These are phyloP conservation scores for Sporodiniella umbellata DNA, from an alignment of 371 early-diverging fungal genomes.

Conservation along the genomic window DNA sequence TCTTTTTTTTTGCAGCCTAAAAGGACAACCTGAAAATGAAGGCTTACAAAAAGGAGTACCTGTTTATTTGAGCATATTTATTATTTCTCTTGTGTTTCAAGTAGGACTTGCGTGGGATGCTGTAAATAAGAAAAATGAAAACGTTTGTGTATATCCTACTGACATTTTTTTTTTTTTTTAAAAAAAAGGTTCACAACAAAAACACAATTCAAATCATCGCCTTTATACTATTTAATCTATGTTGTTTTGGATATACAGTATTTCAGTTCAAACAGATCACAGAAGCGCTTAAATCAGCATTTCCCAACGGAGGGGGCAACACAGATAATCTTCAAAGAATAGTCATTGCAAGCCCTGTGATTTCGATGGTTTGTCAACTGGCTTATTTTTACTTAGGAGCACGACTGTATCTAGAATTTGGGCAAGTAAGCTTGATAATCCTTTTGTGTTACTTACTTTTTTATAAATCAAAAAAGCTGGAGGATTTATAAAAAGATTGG, in stretches of 20 bases:
- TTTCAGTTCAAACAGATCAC: conserved; percentile 60
- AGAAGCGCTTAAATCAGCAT: conserved; percentile 11
- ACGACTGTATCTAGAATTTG: conserved; percentile 80
- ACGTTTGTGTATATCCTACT: not conserved
- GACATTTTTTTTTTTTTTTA: not conserved
- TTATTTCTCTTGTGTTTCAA: conserved; percentile 70
- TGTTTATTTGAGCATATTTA: conserved; percentile 76
- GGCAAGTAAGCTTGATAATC: conserved; percentile 30
- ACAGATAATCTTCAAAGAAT: conserved; percentile 18
- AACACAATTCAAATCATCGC: conserved; percentile 90
- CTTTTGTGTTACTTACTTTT: not conserved
- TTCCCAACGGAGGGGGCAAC: not conserved
- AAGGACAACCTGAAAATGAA: not conserved
- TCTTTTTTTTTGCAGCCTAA: not conserved
- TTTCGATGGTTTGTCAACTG: conserved; percentile 43
- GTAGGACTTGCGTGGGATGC: conserved; percentile 74
- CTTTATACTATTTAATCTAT: conserved; percentile 76
- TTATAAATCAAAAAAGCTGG: conserved; percentile 8
- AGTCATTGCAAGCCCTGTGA: conserved; percentile 36
- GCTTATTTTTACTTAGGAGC: conserved; percentile 43
- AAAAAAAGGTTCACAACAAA: conserved; percentile 60
- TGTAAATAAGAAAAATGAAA: conserved; percentile 56
- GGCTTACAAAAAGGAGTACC: conserved; percentile 45
- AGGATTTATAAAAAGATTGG: conserved; percentile 26
- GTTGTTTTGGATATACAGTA: conserved; percentile 74